Evolutionary conservation across 768 basidiomycete genomes (phyloP), one percentile per base, ranked within the genome.

Genomic region (Xanthoconium purpureum): DNA sequence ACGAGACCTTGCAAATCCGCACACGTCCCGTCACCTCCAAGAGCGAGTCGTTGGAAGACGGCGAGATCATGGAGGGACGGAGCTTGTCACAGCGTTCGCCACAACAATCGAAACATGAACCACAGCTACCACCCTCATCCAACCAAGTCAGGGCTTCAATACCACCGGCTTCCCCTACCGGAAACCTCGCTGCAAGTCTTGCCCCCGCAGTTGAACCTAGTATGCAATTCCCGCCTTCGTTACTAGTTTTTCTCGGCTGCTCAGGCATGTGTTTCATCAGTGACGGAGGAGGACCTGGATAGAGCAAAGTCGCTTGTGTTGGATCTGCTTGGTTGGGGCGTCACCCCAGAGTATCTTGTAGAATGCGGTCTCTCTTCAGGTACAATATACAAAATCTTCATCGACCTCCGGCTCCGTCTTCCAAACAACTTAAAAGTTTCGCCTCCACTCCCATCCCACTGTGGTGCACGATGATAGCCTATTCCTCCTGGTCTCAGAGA

Each of bases 321-420:
- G 30, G 81, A 82, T 63, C 71, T 83, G n/a, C 70, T 83, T 8
- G 79, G 82, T 13, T 81, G 80, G 80, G 80, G 80, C 24, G 80
- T 82, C 28, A 63, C 71, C 6, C 76, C 79, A 2, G 78, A 81
- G 65, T 78, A 80, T 60, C 72, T 81, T 8, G 63, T 81, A 45
- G 72, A 75, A 15, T 72, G 63, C 18, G 80, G 80, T 6, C 69
- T 83, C 32, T 78, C 79, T 28, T 62, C 69, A 15, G 67, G 67
- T 29, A 68, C 65, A 10, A 63, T 80, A 33, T 72, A 71, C 55
- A 70, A 66, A 51, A 74, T 78, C 9, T 79, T 80, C 58, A 74
- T 71, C 30, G 78, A 80, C 53, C 66, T 80, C 56, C 68, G 68
- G 48, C 68, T 77, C n/a, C 67, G 71, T 14, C 65, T 77, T 29